Conservation (phyloP, 176 grass and related monocot species). For the Juncus effusus region DNA sequence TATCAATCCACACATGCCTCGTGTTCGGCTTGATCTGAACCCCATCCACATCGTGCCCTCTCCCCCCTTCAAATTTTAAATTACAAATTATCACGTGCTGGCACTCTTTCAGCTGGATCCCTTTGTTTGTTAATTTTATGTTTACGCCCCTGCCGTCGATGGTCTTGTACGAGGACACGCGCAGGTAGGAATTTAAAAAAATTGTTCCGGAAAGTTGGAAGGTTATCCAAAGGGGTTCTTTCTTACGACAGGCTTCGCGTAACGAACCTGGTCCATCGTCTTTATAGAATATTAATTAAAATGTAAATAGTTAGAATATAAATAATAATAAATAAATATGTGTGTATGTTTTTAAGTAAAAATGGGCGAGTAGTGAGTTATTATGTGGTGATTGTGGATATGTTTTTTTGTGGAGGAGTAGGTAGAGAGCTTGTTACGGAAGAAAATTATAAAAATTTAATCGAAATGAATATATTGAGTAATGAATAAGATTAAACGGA, state of each 20-base stretch:
- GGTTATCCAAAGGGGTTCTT: constrained; percentile 61
- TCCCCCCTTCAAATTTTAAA: constrained; percentile 54
- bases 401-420: not conserved
- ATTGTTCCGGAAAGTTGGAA: constrained; percentile 71
- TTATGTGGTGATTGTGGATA: not conserved
- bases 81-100: constrained; percentile 79
- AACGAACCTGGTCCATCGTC: constrained; percentile 67
- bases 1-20: constrained; percentile 65
- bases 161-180: constrained; percentile 73
- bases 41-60: constrained; percentile 72
- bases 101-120: constrained; percentile 62
- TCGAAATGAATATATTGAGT: not conserved
- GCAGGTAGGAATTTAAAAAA: constrained; percentile 46
- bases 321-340: no score
- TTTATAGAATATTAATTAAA: constrained; percentile 13
- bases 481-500: no score
- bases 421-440: not conserved
- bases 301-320: not conserved
- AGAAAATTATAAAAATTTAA: not conserved
- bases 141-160: constrained; percentile 68
- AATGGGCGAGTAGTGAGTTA: not conserved
- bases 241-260: constrained; percentile 46
- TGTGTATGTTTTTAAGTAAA: no score
- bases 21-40: constrained; percentile 69
- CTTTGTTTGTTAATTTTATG: constrained; percentile 51